Evolutionary conservation across 2,329 filamentous ascomycete genomes (phyloP), one percentile per base, ranked within the genome.

Genomic region (Colletotrichum tropicicola): DNA sequence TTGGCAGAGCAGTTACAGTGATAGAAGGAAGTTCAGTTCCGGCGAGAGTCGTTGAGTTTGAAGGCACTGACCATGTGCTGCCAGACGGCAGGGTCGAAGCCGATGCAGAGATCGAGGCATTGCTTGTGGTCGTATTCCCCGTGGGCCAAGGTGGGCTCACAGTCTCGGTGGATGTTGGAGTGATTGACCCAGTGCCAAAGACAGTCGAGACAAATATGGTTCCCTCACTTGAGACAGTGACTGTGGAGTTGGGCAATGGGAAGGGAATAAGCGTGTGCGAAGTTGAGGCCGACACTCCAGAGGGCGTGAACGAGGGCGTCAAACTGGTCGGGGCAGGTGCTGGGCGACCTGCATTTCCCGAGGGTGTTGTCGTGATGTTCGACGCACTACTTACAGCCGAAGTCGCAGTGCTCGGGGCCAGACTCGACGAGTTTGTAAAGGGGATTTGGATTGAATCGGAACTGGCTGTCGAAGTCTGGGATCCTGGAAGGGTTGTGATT

Each of bases 241-340:
- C 30, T 10, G 60, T 64, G 6, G 47, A 44, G 15, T 64, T 59
- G 5, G 55, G 47, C 10, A 64, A 41, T 3, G 60, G 54, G 2
- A 59, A 53, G 7, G 45, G 30, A 1, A 35, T 13, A 2, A 13
- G 1, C 3, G 47, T 53, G 5, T 48, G 27, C 9, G 54, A 52
- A 27, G 23, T 15, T 5, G 12, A 8, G 5, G 44, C 8, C 4
- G 32, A 35, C 32, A 12, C 8, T 30, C 32, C 32, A 15, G 32
- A n/a, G n/a, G n/a, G n/a, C n/a, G n/a, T n/a, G n/a, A n/a, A n/a
- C n/a, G n/a, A n/a, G n/a, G n/a, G n/a, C n/a, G n/a, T n/a, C n/a
- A n/a, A n/a, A n/a, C 44, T 55, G 15, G n/a, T 48, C 23, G 54
- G 15, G 2, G 10, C 19, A 28, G 15, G 43, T 13, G 43, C 30